Evolutionary conservation across 805 yeast species (phyloP).

Genomic region (Candida oleophila): DNA sequence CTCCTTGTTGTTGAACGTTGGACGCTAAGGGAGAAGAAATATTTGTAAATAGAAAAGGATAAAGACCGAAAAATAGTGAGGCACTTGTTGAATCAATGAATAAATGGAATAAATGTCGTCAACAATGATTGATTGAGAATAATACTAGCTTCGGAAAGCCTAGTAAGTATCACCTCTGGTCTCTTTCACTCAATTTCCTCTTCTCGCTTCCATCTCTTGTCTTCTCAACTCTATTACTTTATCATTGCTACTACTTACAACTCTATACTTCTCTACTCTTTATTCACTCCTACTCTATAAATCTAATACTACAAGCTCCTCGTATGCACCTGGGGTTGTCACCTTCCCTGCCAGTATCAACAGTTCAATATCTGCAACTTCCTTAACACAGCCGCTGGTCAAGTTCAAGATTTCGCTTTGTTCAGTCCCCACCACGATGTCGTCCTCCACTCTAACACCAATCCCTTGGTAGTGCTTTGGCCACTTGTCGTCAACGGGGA

Average conservation of each 20-base stretch:
- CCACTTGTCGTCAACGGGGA: constrained; percentile 70
- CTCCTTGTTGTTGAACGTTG: constrained; percentile 64
- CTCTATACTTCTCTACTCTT: neutral
- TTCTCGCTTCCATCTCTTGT: too few relatives aligned
- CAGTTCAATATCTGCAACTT: constrained; percentile 75
- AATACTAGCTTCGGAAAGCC: too few relatives aligned
- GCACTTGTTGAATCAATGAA: neutral
- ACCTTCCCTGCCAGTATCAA: constrained; percentile 57
- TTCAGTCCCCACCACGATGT: constrained; percentile 74
- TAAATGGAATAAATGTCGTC: neutral
- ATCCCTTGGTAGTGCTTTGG: constrained; percentile 83
- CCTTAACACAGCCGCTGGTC: constrained; percentile 84
- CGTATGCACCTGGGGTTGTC: constrained; percentile 45
- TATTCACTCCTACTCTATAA: too few relatives aligned
- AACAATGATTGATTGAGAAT: neutral
- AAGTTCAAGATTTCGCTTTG: constrained; percentile 50
- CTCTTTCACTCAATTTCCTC: too few relatives aligned
- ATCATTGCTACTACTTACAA: too few relatives aligned
- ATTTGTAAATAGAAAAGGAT: neutral
- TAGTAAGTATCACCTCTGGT: too few relatives aligned
- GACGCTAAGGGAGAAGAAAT: constrained; percentile 44
- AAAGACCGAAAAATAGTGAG: neutral
- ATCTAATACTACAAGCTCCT: constrained; percentile 32
- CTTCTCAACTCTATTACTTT: too few relatives aligned
- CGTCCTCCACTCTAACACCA: constrained; percentile 95